phyloP scores from a whole-genome alignment of 176 grass and related monocot species.

The Chrysopogon serrulatus region DNA sequence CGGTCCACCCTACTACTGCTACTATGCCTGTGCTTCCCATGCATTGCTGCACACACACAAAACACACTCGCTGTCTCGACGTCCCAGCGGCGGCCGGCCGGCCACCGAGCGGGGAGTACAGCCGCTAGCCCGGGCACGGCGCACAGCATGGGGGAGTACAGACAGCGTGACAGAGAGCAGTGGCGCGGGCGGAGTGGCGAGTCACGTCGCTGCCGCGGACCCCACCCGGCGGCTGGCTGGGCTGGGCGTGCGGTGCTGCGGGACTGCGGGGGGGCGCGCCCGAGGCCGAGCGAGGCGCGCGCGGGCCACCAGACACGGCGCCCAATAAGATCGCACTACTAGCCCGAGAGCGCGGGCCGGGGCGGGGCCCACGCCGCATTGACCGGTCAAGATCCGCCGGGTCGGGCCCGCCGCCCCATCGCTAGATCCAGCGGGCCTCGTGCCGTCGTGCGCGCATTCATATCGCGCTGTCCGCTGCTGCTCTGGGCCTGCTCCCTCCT shows the following conservation, averaged over 20 bases:
- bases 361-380: neutral
- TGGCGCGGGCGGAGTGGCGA: neutral
- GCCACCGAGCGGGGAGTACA: no score
- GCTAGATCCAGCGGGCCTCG: neutral
- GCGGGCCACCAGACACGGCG: neutral
- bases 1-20: no score
- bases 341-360: neutral
- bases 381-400: slow-evolving; percentile 7
- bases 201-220: slow-evolving; percentile 11
- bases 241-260: neutral
- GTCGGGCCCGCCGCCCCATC: neutral
- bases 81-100: no score
- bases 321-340: slow-evolving; percentile 21
- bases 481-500: neutral
- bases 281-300: no score
- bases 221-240: neutral
- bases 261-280: neutral
- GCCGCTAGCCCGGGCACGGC: no score
- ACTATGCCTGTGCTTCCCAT: no score
- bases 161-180: no score
- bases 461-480: neutral
- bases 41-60: no score
- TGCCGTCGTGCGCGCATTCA: neutral
- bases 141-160: no score
- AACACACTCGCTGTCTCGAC: no score